A percentile compares a stretch with the other conserved stretches of the same genome.
Evolutionary conservation across 768 basidiomycete genomes (phyloP).

Genomic region (Multifurca ochricompacta): DNA sequence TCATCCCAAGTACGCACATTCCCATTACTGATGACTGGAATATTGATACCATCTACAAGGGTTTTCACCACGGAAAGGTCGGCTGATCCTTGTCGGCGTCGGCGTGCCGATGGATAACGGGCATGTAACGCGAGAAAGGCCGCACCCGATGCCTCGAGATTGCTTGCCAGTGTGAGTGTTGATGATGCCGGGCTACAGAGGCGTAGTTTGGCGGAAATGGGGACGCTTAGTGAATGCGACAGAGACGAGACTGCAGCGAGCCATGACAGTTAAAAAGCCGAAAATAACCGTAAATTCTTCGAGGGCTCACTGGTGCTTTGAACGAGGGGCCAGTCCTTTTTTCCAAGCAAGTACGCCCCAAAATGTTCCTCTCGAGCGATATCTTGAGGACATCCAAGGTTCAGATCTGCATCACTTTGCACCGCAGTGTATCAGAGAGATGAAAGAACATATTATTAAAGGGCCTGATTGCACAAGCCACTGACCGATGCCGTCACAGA

Average conservation of each 20-base stretch:
- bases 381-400: slow-evolving; percentile 75
- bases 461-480: background rate
- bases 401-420: slow-evolving; percentile 47
- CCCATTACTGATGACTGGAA: slow-evolving; percentile 72
- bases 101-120: slow-evolving; percentile 59
- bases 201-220: slow-evolving; percentile 53
- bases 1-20: slow-evolving; percentile 61
- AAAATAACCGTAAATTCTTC: background rate
- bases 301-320: slow-evolving; percentile 47
- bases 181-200: slow-evolving; percentile 35
- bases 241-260: slow-evolving; percentile 49
- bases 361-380: slow-evolving; percentile 57
- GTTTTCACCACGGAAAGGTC: slow-evolving; percentile 50
- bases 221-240: slow-evolving; percentile 53
- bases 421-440: background rate
- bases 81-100: slow-evolving; percentile 67
- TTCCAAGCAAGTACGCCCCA: slow-evolving; percentile 68
- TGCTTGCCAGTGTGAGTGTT: slow-evolving; percentile 49
- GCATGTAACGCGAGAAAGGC: slow-evolving; percentile 71
- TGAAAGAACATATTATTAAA: background rate
- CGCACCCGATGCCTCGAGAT: slow-evolving; percentile 56
- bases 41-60: slow-evolving; percentile 41
- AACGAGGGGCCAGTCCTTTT: slow-evolving; percentile 66
- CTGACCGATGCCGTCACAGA: slow-evolving; percentile 66
- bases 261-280: background rate